phyloP scores from a whole-genome alignment of 106 monocot genomes.

The Phalaenopsis aphrodite region DNA sequence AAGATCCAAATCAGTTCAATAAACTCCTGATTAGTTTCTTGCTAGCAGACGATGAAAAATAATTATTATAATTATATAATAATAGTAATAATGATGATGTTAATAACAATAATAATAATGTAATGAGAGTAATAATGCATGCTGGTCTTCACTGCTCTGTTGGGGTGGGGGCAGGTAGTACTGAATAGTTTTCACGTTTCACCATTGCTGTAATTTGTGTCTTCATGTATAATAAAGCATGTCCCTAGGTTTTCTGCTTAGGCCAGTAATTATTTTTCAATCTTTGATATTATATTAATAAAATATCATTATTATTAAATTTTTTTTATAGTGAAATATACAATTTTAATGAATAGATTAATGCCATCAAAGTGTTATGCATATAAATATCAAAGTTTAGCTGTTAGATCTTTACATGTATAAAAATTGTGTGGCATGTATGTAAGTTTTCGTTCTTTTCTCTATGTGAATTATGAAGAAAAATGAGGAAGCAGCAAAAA shows the following conservation, averaged over 20 bases:
- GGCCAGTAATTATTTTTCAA: too few relatives aligned
- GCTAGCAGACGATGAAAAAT: slow-evolving; percentile 6
- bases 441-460: too few relatives aligned
- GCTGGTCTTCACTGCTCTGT: not conserved
- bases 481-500: too few relatives aligned
- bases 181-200: not conserved
- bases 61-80: slow-evolving; percentile 6
- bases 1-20: slow-evolving; percentile 43
- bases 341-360: too few relatives aligned
- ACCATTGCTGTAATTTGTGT: not conserved
- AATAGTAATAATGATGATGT: slow-evolving; percentile 1
- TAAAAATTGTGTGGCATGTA: too few relatives aligned
- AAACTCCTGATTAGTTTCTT: slow-evolving; percentile 36
- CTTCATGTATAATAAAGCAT: not conserved
- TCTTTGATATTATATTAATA: too few relatives aligned
- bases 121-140: not conserved
- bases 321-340: too few relatives aligned
- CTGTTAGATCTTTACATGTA: too few relatives aligned
- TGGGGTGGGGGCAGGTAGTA: not conserved
- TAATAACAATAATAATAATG: slow-evolving; percentile 6
- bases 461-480: too few relatives aligned
- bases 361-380: too few relatives aligned
- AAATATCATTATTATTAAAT: too few relatives aligned
- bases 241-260: not conserved
- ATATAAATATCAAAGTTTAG: too few relatives aligned